A percentile compares a stretch with the other conserved stretches of the same genome.
Conservation (phyloP, 2,329 filamentous ascomycete species). For the Furcasterigmium sp. region DNA sequence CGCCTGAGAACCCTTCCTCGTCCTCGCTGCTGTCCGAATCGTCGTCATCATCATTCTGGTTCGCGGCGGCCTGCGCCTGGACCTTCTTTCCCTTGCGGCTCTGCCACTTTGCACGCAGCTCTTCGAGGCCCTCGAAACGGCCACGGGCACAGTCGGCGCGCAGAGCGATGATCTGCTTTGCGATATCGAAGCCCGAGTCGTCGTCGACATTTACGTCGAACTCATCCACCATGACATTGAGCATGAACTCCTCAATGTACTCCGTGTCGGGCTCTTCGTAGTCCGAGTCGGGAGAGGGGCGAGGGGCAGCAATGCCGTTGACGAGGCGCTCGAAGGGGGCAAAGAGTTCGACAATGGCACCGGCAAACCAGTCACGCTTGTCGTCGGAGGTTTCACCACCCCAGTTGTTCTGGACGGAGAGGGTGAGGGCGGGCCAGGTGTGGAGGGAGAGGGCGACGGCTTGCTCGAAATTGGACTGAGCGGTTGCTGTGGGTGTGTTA, state of each 20-base stretch:
- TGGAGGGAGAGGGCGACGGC: constrained; percentile 79
- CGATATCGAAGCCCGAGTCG: constrained; percentile 72
- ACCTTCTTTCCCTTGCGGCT: constrained; percentile 56
- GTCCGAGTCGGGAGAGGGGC: constrained; percentile 7
- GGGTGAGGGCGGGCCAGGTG: constrained; percentile 81
- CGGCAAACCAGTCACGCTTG: constrained; percentile 96
- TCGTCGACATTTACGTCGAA: constrained; percentile 93
- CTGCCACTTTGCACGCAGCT: constrained; percentile 58
- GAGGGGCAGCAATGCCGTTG: constrained; percentile 20
- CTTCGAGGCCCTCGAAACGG: constrained; percentile 59
- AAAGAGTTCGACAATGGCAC: constrained; percentile 78
- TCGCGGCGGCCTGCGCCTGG: neutral
- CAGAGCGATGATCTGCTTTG: constrained; percentile 65
- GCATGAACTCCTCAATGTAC: constrained; percentile 77
- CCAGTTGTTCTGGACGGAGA: constrained; percentile 84
- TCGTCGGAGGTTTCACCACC: constrained; percentile 77
- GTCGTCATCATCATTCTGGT: constrained; percentile 53
- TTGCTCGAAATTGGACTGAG: constrained; percentile 72
- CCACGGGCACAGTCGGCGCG: constrained; percentile 60
- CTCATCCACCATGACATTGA: constrained; percentile 92
- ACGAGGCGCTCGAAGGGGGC: constrained; percentile 50
- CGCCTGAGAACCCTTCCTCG: constrained; percentile 49
- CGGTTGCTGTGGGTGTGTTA: constrained; percentile 35
- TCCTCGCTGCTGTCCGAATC: constrained; percentile 57
- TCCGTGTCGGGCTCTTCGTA: constrained; percentile 59